Evolutionary conservation across 2,329 filamentous ascomycete species (phyloP).

Genomic region (Phaeophleospora eucalypticola): DNA sequence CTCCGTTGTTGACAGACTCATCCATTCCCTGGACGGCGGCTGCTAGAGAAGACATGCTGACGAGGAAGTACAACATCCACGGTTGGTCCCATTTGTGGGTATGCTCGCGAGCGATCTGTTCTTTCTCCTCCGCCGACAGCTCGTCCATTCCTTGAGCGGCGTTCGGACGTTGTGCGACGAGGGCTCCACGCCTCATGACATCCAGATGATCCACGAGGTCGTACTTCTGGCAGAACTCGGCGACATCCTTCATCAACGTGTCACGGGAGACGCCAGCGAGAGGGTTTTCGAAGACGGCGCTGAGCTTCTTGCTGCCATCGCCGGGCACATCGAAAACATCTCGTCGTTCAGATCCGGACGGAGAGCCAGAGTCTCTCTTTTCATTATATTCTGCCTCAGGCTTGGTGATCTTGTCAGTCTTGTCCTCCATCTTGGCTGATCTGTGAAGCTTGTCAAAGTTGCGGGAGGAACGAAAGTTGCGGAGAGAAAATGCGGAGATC

Average conservation of each 20-base stretch:
- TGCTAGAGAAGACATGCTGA: slow-evolving; percentile 1
- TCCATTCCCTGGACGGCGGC: slow-evolving; percentile 6
- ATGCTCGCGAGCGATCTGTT: neutral
- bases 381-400: neutral
- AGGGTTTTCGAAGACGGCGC: slow-evolving; percentile 1
- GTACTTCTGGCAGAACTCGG: slow-evolving; percentile 2
- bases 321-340: neutral
- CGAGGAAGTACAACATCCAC: slow-evolving; percentile 5
- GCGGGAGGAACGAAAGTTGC: neutral
- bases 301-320: neutral
- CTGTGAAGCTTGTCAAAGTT: neutral
- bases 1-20: slow-evolving; percentile 5
- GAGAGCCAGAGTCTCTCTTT: neutral
- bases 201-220: neutral
- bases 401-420: too few relatives aligned
- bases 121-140: slow-evolving; percentile 1
- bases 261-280: neutral
- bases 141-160: slow-evolving; percentile 2
- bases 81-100: slow-evolving; percentile 4
- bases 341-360: neutral
- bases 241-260: neutral
- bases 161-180: neutral
- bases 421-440: neutral
- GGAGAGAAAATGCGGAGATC: neutral
- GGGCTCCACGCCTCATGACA: neutral